These are phyloP conservation scores for Buddleja alternifolia DNA, from an alignment of 257 asterid species.

Conservation along the genomic window DNA sequence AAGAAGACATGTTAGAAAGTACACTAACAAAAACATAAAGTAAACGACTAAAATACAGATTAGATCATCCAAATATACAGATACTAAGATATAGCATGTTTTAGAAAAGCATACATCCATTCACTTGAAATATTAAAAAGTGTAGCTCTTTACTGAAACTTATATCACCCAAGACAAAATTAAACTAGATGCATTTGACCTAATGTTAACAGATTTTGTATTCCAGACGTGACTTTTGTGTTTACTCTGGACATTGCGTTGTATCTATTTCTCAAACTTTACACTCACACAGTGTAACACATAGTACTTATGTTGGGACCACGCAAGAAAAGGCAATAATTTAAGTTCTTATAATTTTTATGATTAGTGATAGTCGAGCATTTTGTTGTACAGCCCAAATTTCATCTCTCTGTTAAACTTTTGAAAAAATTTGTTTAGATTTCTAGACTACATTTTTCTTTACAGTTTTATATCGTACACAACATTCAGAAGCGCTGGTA, in stretches of 20 bases:
- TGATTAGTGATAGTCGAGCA: not conserved
- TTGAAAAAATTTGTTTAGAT: not conserved
- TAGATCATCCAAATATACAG: slow-evolving; percentile 4
- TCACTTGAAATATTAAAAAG: slow-evolving; percentile 12
- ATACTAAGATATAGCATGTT: slow-evolving; percentile 3
- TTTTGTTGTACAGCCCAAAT: not conserved
- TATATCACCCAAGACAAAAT: not conserved
- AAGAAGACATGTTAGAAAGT: slow-evolving; percentile 13
- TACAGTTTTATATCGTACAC: not conserved
- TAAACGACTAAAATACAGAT: not conserved
- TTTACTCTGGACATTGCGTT: not conserved
- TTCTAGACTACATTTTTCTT: not conserved
- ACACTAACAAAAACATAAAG: slow-evolving; percentile 5
- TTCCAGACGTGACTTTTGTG: not conserved
- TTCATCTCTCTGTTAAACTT: not conserved
- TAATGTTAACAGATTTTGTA: not conserved
- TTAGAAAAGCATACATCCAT: not conserved
- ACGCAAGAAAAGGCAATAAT: not conserved
- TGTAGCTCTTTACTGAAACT: not conserved
- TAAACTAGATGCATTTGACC: not conserved
- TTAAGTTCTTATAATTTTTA: not conserved
- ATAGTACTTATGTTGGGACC: not conserved
- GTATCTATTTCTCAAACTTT: not conserved
- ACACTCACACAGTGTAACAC: not conserved
- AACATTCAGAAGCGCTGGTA: not conserved